A percentile compares a stretch with the other conserved stretches of the same genome.
phyloP scores from a whole-genome alignment of 2,329 filamentous ascomycete genomes.

The Sclerotinia minor region DNA sequence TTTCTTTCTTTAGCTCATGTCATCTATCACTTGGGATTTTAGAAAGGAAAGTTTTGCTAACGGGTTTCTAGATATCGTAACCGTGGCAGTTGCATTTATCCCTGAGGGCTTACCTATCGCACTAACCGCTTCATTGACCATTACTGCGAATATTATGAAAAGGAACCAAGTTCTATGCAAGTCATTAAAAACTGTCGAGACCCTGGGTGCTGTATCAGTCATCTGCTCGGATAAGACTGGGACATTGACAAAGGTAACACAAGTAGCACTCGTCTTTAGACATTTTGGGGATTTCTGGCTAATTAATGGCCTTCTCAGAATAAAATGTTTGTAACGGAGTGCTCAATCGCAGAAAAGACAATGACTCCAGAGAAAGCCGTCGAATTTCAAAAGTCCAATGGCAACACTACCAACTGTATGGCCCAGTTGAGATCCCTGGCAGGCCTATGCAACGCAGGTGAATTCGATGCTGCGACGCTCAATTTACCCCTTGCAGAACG shows the following conservation, averaged over 20 bases:
- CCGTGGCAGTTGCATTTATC: slow-evolving; percentile 64
- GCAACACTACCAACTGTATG: slow-evolving; percentile 46
- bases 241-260: slow-evolving; percentile 53
- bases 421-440: slow-evolving; percentile 60
- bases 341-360: slow-evolving; percentile 54
- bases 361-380: slow-evolving; percentile 49
- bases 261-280: neutral
- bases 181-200: slow-evolving; percentile 75
- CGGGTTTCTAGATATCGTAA: slow-evolving; percentile 10
- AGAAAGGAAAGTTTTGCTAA: neutral
- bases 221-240: slow-evolving; percentile 79
- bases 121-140: slow-evolving; percentile 67
- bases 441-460: slow-evolving; percentile 71
- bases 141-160: slow-evolving; percentile 73
- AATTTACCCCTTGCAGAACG: slow-evolving; percentile 59
- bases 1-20: slow-evolving; percentile 61
- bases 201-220: slow-evolving; percentile 68
- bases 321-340: slow-evolving; percentile 71
- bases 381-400: slow-evolving; percentile 42
- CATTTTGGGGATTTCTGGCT: slow-evolving; percentile 6
- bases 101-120: slow-evolving; percentile 72
- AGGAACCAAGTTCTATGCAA: slow-evolving; percentile 77
- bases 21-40: neutral
- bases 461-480: slow-evolving; percentile 66
- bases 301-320: slow-evolving; percentile 48